Percentiles rank a stretch among this genome's conserved stretches.
phyloP scores from a whole-genome alignment of 2,329 filamentous ascomycete species.

The Fusarium ramigenum region DNA sequence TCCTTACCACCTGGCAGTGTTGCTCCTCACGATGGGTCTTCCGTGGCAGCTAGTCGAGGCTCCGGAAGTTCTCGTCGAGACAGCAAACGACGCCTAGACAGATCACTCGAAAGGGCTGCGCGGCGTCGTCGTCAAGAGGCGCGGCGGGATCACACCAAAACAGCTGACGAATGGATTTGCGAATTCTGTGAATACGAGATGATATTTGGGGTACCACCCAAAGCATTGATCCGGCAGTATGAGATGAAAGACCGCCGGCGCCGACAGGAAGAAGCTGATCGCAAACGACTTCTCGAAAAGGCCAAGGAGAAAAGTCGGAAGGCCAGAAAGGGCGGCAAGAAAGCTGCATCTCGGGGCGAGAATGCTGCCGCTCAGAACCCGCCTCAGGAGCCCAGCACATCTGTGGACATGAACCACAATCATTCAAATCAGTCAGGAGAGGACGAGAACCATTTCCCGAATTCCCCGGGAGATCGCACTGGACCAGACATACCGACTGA shows the following conservation, averaged over 20 bases:
- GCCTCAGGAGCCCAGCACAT: conserved; percentile 34
- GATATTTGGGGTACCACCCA: conserved; percentile 89
- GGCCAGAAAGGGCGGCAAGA: conserved; percentile 83
- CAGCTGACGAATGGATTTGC: conserved; percentile 90
- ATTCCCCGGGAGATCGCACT: conserved; percentile 31
- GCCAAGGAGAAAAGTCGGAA: conserved; percentile 94
- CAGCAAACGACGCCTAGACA: conserved; percentile 71
- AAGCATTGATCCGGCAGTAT: conserved; percentile 87
- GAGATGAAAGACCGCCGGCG: conserved; percentile 92
- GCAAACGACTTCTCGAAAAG: conserved; percentile 85
- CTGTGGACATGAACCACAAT: conserved; percentile 42
- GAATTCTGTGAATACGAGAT: conserved; percentile 98
- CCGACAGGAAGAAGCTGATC: conserved; percentile 85
- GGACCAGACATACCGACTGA: conserved; percentile 22
- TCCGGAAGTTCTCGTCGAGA: conserved; percentile 57
- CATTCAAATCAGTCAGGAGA: conserved; percentile 54
- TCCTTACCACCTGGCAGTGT: conserved; percentile 22
- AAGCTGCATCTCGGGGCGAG: conserved; percentile 52
- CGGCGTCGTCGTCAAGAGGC: conserved; percentile 79
- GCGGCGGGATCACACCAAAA: conserved; percentile 76
- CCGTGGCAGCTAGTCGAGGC: conserved; percentile 46
- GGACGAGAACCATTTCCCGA: conserved; percentile 44
- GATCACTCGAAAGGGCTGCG: conserved; percentile 79
- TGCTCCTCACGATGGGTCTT: conserved; percentile 48
- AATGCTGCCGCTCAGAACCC: conserved; percentile 37